Conservation (phyloP, 139 green algal genomes). For the Coelastrella sp. region DNA sequence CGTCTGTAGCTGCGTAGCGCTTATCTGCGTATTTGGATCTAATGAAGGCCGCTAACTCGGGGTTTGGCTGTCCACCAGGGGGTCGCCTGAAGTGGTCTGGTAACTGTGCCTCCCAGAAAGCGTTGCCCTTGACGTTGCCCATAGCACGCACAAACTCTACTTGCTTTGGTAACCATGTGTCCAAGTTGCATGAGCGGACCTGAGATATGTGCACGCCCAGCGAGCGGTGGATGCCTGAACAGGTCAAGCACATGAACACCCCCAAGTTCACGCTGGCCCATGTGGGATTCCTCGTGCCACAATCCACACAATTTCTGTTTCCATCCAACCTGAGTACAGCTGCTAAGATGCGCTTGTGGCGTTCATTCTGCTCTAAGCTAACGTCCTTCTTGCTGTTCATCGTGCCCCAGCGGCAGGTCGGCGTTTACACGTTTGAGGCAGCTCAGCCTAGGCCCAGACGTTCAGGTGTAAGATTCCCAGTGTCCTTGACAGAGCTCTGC, state of each 20-base stretch:
- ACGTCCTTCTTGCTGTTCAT: conserved; percentile 80
- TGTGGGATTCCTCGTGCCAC: conserved; percentile 80
- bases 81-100: conserved; percentile 79
- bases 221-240: conserved; percentile 88
- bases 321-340: conserved; percentile 78
- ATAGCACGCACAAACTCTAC: conserved; percentile 88
- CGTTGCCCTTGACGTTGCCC: conserved; percentile 85
- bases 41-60: conserved; percentile 88
- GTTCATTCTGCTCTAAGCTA: conserved; percentile 81
- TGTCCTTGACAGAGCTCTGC: too few relatives aligned
- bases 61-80: conserved; percentile 66
- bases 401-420: too few relatives aligned
- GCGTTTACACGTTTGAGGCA: too few relatives aligned
- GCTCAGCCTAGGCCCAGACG: too few relatives aligned
- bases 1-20: conserved; percentile 67
- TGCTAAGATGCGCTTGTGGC: conserved; percentile 78
- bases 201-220: conserved; percentile 92
- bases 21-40: conserved; percentile 82
- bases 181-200: conserved; percentile 84
- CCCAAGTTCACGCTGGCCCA: conserved; percentile 92
- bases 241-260: conserved; percentile 93
- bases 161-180: conserved; percentile 95
- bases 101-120: conserved; percentile 89
- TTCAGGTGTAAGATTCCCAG: too few relatives aligned
- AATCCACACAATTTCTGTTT: conserved; percentile 89